Percentiles rank a stretch among this genome's conserved stretches.
phyloP scores from a whole-genome alignment of 1,284 basidiomycete genomes.

The Tilletia caries region DNA sequence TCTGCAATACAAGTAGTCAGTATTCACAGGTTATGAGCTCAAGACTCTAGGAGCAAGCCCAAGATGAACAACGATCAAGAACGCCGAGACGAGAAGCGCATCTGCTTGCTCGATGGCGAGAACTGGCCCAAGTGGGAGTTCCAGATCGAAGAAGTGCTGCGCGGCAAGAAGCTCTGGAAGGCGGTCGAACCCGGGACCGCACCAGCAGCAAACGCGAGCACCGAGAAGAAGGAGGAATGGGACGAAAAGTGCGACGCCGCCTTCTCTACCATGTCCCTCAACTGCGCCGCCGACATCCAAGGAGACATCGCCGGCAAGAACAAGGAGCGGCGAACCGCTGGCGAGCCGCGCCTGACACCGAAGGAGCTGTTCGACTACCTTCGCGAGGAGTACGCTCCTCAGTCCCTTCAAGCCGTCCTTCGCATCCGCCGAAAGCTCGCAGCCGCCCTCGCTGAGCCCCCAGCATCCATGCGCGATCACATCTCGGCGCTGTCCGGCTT shows the following conservation, averaged over 20 bases:
- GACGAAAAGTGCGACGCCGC: background rate
- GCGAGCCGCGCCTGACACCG: background rate
- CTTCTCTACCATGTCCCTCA: background rate
- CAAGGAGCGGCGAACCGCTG: background rate
- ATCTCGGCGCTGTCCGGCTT: background rate
- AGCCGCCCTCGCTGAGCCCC: background rate
- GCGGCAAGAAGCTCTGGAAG: slow-evolving; percentile 5
- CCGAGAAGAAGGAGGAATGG: background rate
- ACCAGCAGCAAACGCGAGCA: background rate
- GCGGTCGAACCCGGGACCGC: slow-evolving; percentile 5
- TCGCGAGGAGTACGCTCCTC: slow-evolving; percentile 1
- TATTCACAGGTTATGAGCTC: slow-evolving; percentile 9
- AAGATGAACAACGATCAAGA: background rate
- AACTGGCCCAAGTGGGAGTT: slow-evolving; percentile 5
- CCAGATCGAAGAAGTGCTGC: slow-evolving; percentile 3
- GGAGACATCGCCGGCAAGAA: slow-evolving; percentile 3
- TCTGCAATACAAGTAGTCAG: background rate
- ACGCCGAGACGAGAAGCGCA: background rate
- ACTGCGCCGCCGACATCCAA: background rate
- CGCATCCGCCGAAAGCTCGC: background rate
- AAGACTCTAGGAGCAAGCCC: background rate
- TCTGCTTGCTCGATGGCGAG: background rate
- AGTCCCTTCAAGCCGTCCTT: background rate
- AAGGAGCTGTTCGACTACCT: slow-evolving; percentile 1
- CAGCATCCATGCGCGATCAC: background rate